phyloP scores from a whole-genome alignment of 2,329 filamentous ascomycete genomes.

The Septoria petroselini region DNA sequence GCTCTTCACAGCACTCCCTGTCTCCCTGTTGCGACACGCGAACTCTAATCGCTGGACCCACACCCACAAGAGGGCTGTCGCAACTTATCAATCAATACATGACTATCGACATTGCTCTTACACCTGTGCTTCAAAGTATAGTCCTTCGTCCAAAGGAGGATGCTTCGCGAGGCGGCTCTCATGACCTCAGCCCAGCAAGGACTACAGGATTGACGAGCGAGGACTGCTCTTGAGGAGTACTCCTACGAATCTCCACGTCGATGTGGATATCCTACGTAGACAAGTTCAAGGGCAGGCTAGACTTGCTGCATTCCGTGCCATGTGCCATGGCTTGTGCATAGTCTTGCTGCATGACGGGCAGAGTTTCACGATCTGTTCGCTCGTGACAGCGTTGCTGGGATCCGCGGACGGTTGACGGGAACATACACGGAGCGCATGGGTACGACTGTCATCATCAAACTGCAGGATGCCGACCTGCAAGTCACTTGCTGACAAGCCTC shows the following conservation, averaged over 20 bases:
- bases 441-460: too few species aligned
- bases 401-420: too few species aligned
- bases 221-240: neutral
- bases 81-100: neutral
- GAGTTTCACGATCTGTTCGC: neutral
- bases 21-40: too few species aligned
- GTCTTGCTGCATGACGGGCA: constrained; percentile 1
- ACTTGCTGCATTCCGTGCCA: neutral
- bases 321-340: neutral
- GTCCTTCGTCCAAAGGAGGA: neutral
- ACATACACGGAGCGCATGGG: too few species aligned
- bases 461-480: neutral
- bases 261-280: too few species aligned
- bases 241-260: too few species aligned
- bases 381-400: too few species aligned
- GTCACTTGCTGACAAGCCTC: neutral
- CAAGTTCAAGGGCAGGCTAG: neutral
- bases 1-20: too few species aligned
- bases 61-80: too few species aligned
- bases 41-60: too few species aligned
- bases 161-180: neutral
- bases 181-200: neutral
- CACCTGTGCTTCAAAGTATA: neutral
- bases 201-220: neutral
- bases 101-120: neutral